These are phyloP conservation scores for Gaeumannomyces tritici DNA, from an alignment of 2,329 filamentous ascomycete genomes.

Conservation along the genomic window DNA sequence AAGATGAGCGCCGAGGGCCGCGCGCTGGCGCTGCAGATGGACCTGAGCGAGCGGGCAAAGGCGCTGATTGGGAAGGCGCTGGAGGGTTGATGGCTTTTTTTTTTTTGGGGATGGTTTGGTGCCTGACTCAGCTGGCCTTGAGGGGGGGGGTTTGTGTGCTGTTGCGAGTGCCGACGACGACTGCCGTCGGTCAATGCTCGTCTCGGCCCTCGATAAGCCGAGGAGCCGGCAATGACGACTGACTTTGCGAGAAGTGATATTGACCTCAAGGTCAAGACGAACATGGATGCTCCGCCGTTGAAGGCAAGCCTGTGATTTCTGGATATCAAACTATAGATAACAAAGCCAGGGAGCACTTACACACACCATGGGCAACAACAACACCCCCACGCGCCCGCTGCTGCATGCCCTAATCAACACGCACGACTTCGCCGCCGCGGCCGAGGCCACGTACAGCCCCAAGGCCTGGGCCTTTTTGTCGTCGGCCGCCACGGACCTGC, in stretches of 20 bases:
- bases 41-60: constrained; percentile 53
- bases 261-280: too few relatives aligned
- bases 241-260: too few relatives aligned
- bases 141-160: too few relatives aligned
- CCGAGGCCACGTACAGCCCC: constrained; percentile 41
- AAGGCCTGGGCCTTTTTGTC: constrained; percentile 66
- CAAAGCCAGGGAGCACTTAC: too few relatives aligned
- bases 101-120: too few relatives aligned
- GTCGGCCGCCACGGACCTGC: constrained; percentile 53
- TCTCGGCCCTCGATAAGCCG: neutral
- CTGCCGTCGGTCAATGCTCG: neutral
- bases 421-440: constrained; percentile 51
- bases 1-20: constrained; percentile 61
- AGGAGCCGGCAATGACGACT: too few relatives aligned
- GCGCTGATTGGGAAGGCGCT: constrained; percentile 56
- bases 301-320: too few relatives aligned
- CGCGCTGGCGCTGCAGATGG: constrained; percentile 55
- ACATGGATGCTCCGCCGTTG: too few relatives aligned
- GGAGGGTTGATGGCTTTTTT: constrained; percentile 10
- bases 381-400: constrained; percentile 13
- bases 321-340: too few relatives aligned
- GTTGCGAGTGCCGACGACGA: neutral
- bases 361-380: too few relatives aligned
- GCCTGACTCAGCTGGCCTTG: neutral
- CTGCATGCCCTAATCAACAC: constrained; percentile 46